These are phyloP conservation scores for Podospora anserina DNA, from an alignment of 495 filamentous ascomycete genomes.

Conservation along the genomic window DNA sequence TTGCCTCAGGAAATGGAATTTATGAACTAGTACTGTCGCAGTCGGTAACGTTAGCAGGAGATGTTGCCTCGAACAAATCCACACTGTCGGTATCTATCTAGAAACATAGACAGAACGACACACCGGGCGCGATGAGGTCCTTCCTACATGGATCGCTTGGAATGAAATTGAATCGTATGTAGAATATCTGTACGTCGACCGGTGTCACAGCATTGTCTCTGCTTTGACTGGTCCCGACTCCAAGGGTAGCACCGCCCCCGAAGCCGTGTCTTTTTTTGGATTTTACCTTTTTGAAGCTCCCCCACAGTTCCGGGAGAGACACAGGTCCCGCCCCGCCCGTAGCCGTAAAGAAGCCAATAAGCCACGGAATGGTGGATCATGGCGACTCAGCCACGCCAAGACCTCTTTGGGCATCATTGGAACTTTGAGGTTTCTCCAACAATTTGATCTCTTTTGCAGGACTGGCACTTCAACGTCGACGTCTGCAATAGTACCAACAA, in stretches of 20 bases:
- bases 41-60: neutral
- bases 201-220: neutral
- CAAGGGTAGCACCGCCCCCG: conserved; percentile 34
- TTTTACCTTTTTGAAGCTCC: conserved; percentile 30
- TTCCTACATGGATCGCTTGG: neutral
- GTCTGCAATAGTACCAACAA: neutral
- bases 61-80: neutral
- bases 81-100: neutral
- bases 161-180: neutral
- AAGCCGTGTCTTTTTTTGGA: conserved; percentile 37
- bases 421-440: conserved; percentile 17
- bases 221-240: conserved; percentile 17
- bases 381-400: conserved; percentile 30
- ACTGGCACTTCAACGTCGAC: neutral
- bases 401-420: conserved; percentile 21
- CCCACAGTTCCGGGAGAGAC: conserved; percentile 22
- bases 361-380: conserved; percentile 4
- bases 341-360: conserved; percentile 31
- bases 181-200: neutral
- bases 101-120: neutral
- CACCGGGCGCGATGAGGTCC: neutral
- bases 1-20: neutral
- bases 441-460: neutral
- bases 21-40: neutral
- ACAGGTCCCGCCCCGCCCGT: conserved; percentile 10